Evolutionary conservation across 345 rosid species (phyloP).

Genomic region (Hibiscus mutabilis): DNA sequence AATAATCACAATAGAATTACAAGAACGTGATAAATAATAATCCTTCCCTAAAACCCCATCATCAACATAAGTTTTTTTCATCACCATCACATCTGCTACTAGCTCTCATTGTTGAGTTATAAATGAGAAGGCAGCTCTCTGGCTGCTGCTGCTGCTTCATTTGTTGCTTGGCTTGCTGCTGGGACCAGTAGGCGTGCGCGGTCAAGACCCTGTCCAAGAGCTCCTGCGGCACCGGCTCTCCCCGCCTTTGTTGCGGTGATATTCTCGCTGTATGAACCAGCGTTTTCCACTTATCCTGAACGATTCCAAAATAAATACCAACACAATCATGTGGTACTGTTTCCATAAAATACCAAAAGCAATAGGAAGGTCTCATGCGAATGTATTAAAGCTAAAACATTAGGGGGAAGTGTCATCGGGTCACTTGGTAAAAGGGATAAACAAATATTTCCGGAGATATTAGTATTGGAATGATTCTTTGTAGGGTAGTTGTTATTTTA

Average conservation of each 20-base stretch:
- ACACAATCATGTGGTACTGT: neutral
- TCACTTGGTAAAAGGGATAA: no score
- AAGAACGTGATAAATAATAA: neutral
- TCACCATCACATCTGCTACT: constrained; percentile 11
- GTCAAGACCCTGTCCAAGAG: constrained; percentile 82
- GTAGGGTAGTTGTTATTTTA: constrained; percentile 9
- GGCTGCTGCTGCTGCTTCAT: constrained; percentile 39
- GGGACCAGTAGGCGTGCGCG: constrained; percentile 90
- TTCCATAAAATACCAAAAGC: neutral
- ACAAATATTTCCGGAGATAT: no score
- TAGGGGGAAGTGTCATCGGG: neutral
- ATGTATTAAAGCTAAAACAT: neutral
- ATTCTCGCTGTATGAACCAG: constrained; percentile 96
- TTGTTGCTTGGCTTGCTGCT: constrained; percentile 76
- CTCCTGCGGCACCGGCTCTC: constrained; percentile 97
- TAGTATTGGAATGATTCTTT: no score
- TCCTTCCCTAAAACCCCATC: constrained; percentile 10
- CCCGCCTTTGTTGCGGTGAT: constrained; percentile 97
- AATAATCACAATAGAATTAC: constrained; percentile 24
- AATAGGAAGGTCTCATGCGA: neutral
- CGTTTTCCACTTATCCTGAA: constrained; percentile 98
- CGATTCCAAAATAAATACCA: neutral
- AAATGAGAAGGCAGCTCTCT: constrained; percentile 53
- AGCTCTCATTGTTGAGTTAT: constrained; percentile 3
- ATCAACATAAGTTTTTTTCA: constrained; percentile 5